These are phyloP conservation scores for Austroboletus niveus DNA, from an alignment of 1,284 basidiomycete genomes.

Conservation along the genomic window DNA sequence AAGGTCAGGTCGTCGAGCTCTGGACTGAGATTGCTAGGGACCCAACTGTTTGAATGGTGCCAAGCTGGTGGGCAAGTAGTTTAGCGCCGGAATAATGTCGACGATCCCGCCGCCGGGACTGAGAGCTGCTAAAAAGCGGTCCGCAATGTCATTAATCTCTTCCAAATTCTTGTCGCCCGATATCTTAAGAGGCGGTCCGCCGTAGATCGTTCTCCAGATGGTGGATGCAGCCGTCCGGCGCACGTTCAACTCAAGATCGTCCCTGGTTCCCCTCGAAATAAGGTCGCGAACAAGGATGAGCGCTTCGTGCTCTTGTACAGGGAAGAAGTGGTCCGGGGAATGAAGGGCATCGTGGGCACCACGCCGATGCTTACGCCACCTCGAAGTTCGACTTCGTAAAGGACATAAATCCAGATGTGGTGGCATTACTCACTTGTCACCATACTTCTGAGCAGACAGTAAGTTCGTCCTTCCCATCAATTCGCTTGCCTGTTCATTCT, in stretches of 20 bases:
- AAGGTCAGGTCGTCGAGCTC: background rate
- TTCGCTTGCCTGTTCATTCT: conserved; percentile 1
- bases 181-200: conserved; percentile 6
- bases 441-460: conserved; percentile 6
- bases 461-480: conserved; percentile 8
- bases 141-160: conserved; percentile 3
- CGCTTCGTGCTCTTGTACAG: conserved; percentile 11
- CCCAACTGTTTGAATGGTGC: conserved; percentile 11
- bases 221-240: conserved; percentile 8
- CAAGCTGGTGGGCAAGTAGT: conserved; percentile 3
- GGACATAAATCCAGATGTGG: background rate
- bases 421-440: conserved; percentile 4
- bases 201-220: conserved; percentile 7
- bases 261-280: conserved; percentile 1
- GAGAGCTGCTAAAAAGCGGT: background rate
- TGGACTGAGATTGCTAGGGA: background rate
- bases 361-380: conserved; percentile 9
- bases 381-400: background rate
- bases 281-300: conserved; percentile 7
- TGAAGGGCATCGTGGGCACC: conserved; percentile 8
- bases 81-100: conserved; percentile 5
- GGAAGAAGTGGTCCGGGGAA: background rate
- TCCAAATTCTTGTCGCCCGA: conserved; percentile 5
- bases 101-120: conserved; percentile 7
- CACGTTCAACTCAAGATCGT: conserved; percentile 6